Base-by-base conservation (phyloP, 441 rosid species). In the Syzygium syzygioides region DNA sequence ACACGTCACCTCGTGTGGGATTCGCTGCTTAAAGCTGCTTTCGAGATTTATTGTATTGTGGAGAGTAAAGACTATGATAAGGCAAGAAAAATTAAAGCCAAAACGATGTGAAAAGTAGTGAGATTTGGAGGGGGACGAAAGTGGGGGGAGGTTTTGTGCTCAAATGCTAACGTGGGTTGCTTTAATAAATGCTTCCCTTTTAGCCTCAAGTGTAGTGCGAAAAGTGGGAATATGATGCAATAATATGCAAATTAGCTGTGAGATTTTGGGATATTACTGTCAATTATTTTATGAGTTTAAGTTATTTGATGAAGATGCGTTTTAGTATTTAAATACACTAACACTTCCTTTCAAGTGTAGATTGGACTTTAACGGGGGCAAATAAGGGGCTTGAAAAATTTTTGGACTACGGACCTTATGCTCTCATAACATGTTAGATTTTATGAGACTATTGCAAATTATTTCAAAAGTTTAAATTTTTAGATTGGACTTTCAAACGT, bases 391-490 rank as follows among this genome's bases (percentile, higher is more conserved):
- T 5, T 34, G 26, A 34, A 17, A 25, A 34, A 3, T 19, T 19
- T 68, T 68, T 68, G 4, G 5, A 68, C 14, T 34, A 4, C 5
- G 5, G 37, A 68, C 6, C 15, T 0, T 12, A 2, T 68, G 3
- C 3, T 19, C 7, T 20, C 2, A 19, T 3, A 37, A 3, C 7
- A 34, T 5, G 1, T 34, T 14, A 3, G 4, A 71, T 37, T 4
- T 71, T 71, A 2, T 20, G 64, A 1, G 7, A 11, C 2, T 0
- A 4, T 2, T 4, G 3, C 11, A 3, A 34, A 34, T 1, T 11
- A 1, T 68, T 68, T 5, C 0, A 4, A 68, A 68, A 34, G 28
- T 11, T 68, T 34, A 23, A 68, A 2, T 11, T 68, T 4, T 68
- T 68, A 2, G 45, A 13, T 68, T 34, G 50, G 15, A 34, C 2